Percentiles rank a stretch among this genome's conserved stretches.
phyloP scores from a whole-genome alignment of 352 stramenopile species.

The Peronosclerospora sorghi region DNA sequence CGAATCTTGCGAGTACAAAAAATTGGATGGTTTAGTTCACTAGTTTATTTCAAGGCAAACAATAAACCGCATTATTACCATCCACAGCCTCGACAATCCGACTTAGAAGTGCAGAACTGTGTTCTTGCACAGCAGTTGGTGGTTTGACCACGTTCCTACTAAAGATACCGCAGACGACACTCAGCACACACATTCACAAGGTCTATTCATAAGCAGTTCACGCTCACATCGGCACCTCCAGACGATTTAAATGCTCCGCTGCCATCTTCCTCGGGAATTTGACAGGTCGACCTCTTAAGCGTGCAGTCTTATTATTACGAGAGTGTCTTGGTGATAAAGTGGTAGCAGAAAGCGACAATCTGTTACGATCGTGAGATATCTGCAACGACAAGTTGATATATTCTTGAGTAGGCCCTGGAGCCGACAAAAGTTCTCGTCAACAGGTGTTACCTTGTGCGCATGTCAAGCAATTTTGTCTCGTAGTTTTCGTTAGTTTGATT shows the following conservation, averaged over 20 bases:
- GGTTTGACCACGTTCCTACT: constrained; percentile 1
- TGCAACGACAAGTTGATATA: constrained; percentile 2
- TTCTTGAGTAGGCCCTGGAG: constrained; percentile 4
- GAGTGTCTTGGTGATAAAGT: background rate
- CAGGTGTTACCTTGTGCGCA: constrained; percentile 4
- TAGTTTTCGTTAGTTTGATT: too few relatives aligned
- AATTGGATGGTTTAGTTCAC: too few relatives aligned
- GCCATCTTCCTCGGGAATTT: background rate
- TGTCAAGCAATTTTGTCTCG: too few relatives aligned
- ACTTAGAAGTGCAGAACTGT: constrained; percentile 6
- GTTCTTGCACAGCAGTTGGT: constrained; percentile 3
- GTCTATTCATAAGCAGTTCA: background rate
- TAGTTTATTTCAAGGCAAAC: too few relatives aligned
- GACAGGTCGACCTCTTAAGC: background rate
- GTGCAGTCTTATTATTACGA: background rate
- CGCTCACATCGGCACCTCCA: constrained; percentile 15
- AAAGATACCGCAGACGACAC: background rate
- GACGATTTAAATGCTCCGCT: constrained; percentile 3
- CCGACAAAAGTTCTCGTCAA: background rate
- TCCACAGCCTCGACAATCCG: constrained; percentile 7
- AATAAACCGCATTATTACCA: background rate
- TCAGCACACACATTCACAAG: background rate
- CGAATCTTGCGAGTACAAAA: too few relatives aligned
- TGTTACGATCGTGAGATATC: background rate
- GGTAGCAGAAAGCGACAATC: background rate